These are phyloP conservation scores for Plasmodium coatneyi DNA, from an alignment of 169 alveolate genomes.

Conservation along the genomic window DNA sequence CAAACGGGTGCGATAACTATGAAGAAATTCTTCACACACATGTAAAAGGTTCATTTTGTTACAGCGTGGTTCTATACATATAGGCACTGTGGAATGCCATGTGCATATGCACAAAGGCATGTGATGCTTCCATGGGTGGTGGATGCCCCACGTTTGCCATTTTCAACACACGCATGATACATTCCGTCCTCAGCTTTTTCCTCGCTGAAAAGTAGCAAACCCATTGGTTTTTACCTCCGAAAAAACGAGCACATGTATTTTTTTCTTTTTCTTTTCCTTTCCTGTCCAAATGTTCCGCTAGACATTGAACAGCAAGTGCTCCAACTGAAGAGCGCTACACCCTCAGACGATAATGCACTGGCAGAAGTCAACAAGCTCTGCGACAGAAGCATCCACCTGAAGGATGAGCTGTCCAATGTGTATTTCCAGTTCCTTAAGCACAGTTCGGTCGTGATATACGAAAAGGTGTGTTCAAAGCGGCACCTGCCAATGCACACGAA, in stretches of 20 bases:
- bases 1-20: conserved; percentile 10
- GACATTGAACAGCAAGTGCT: conserved; percentile 47
- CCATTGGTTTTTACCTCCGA: background rate
- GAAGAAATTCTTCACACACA: conserved; percentile 39
- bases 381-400: conserved; percentile 29
- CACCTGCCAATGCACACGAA: background rate
- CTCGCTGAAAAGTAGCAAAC: background rate
- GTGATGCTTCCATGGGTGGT: background rate
- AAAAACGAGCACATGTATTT: background rate
- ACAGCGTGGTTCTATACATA: background rate
- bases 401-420: conserved; percentile 30
- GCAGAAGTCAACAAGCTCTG: conserved; percentile 38
- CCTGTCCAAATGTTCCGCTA: background rate
- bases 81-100: background rate
- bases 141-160: background rate
- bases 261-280: background rate
- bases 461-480: conserved; percentile 23
- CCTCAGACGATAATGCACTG: background rate
- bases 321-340: background rate
- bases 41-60: conserved; percentile 47
- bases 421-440: conserved; percentile 59
- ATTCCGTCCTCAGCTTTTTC: background rate
- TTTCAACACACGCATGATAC: background rate
- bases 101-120: background rate
- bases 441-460: conserved; percentile 58